Evolutionary conservation across 176 grass and related monocot genomes (phyloP), one percentile per base, ranked within the genome.

Genomic region (Paspalum notatum): DNA sequence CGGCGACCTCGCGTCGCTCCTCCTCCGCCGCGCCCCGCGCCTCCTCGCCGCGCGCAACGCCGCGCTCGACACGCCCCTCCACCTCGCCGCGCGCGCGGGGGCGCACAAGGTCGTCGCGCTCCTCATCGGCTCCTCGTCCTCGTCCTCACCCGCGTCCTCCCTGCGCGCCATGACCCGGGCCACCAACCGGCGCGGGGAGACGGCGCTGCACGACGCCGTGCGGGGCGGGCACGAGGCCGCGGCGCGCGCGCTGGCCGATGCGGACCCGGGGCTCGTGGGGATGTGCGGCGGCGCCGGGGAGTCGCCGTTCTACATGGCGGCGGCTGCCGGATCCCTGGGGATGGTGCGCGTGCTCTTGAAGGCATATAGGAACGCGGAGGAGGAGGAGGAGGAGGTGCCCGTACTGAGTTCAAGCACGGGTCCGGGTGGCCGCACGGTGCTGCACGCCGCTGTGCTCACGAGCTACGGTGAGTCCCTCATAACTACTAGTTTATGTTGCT

Each of bases 291-390:
- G 62, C 21, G 52, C 71, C 0, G 85, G 55, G 24, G 79, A 85
- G 58, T 86, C 89, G 17, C 81, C 85, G 41, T 71, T 89, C 6
- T 94, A 86, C 89, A 83, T 94, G 88, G 91, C 91, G 4, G 82
- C 63, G 10, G 87, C 76, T 25, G 74, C 70, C n/a, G 87, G 85
- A 8, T 93, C 76, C 58, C 80, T 76, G 22, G 79, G 60, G 3
- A 91, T 88, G 77, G 55, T 86, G 18, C 75, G 68, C 65, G 1
- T 71, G 76, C 83, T 94, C 21, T 20, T 70, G 0, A 87, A 27
- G 50, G 21, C 49, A 43, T 81, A 72, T 61, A 64, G 13, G 71
- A 70, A 56, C 1, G 76, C 77, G 55, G 55, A 66, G 7, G 76
- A 53, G 3, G 61, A 83, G 9, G 59, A 74, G 2, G 71, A 74